phyloP scores from a whole-genome alignment of 2,329 filamentous ascomycete species.

The Colletotrichum falcatum region DNA sequence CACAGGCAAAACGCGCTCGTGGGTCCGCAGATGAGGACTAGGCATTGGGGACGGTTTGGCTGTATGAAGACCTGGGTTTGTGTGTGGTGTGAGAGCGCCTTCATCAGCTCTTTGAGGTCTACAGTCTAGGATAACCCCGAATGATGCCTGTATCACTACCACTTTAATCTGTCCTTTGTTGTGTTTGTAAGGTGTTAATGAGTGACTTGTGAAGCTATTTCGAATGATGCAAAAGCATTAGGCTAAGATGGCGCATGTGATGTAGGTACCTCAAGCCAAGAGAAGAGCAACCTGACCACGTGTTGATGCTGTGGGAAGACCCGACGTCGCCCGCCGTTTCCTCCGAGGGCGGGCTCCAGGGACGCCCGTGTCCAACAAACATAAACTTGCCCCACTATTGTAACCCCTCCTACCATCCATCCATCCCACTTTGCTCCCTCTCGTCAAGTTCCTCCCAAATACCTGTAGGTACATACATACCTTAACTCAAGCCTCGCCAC shows the following conservation, averaged over 20 bases:
- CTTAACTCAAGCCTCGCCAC: conserved; percentile 32
- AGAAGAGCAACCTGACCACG: conserved; percentile 15
- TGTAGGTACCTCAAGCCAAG: too few relatives aligned
- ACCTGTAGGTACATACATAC: conserved; percentile 27
- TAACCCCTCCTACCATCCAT: conserved; percentile 24
- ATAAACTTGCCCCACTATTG: conserved; percentile 39
- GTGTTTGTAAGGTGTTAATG: neutral
- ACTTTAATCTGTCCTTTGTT: neutral
- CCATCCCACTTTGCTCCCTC: conserved; percentile 25
- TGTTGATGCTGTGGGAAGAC: conserved; percentile 8
- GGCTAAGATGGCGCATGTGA: conserved; percentile 1
- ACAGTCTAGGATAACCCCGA: conserved; percentile 26
- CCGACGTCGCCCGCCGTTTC: conserved; percentile 31
- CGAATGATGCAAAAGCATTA: neutral
- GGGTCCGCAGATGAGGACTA: neutral
- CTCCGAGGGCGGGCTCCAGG: conserved; percentile 35
- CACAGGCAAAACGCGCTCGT: conserved; percentile 1
- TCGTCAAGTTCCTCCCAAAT: conserved; percentile 18
- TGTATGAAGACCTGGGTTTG: conserved; percentile 23
- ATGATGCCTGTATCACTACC: neutral
- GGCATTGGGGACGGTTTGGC: conserved; percentile 26
- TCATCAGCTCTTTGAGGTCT: conserved; percentile 10
- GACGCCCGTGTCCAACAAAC: conserved; percentile 28
- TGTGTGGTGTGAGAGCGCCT: conserved; percentile 17
- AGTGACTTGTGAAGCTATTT: neutral